Percentiles rank a stretch among this genome's conserved stretches.
Evolutionary conservation across 768 basidiomycete species (phyloP).

Genomic region (Hemileccinum rubropunctum): DNA sequence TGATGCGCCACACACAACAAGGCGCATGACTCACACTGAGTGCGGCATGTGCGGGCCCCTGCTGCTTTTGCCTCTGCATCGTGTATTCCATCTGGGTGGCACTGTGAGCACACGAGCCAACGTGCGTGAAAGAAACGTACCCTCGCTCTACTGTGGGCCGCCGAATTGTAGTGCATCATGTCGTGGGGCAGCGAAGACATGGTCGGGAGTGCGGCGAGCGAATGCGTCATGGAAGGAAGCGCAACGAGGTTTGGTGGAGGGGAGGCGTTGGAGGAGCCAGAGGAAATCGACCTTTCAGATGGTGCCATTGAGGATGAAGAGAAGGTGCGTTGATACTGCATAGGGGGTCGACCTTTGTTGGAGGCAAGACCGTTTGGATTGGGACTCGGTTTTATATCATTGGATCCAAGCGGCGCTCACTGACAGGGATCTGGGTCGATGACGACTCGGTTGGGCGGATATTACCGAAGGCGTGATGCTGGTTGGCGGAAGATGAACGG

Average conservation of each 20-base stretch:
- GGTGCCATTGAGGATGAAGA: constrained; percentile 32
- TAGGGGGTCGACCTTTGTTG: constrained; percentile 19
- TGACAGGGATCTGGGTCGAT: neutral
- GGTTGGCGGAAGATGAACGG: constrained; percentile 36
- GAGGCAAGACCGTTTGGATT: too few species aligned
- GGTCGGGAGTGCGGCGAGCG: constrained; percentile 29
- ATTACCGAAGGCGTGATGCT: constrained; percentile 35
- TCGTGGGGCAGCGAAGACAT: constrained; percentile 31
- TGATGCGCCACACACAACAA: constrained; percentile 1
- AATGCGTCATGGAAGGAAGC: constrained; percentile 33
- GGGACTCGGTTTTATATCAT: constrained; percentile 25
- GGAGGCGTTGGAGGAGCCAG: constrained; percentile 30
- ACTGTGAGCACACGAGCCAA: constrained; percentile 4
- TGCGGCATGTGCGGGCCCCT: constrained; percentile 20
- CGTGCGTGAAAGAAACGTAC: constrained; percentile 6
- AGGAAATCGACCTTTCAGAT: constrained; percentile 33
- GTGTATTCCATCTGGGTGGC: constrained; percentile 31
- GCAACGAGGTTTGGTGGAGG: constrained; percentile 29
- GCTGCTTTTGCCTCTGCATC: constrained; percentile 32
- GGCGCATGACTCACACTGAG: constrained; percentile 20
- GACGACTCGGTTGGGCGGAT: constrained; percentile 27
- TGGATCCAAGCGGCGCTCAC: constrained; percentile 13
- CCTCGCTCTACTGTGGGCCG: constrained; percentile 30
- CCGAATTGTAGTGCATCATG: constrained; percentile 32
- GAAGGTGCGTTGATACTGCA: constrained; percentile 35